Percentiles rank a stretch among this genome's conserved stretches.
Evolutionary conservation across 208 protist genomes (phyloP).

Genomic region (Trypanosomatidae sp.): DNA sequence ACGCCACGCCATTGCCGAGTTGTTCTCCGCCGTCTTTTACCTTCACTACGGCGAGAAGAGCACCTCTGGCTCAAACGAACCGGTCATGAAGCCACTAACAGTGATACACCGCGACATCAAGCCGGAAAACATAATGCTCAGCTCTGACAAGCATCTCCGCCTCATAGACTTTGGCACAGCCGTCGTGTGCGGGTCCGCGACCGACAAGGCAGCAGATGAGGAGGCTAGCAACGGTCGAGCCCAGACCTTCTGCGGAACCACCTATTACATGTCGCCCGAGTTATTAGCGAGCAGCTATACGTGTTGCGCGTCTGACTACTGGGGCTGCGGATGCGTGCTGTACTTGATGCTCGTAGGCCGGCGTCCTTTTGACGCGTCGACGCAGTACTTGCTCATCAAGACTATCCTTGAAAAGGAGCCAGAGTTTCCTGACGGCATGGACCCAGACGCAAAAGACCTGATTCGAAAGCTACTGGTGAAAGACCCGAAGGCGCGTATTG

Average conservation of each 20-base stretch:
- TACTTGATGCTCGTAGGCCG: slow-evolving; percentile 89
- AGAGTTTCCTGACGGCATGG: slow-evolving; percentile 61
- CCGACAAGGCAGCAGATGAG: slow-evolving; percentile 65
- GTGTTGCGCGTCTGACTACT: slow-evolving; percentile 93
- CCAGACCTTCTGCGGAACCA: slow-evolving; percentile 90
- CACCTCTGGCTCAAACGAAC: slow-evolving; percentile 11
- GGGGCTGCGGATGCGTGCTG: slow-evolving; percentile 92
- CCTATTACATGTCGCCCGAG: slow-evolving; percentile 95
- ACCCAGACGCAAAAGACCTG: slow-evolving; percentile 73
- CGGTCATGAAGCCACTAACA: slow-evolving; percentile 34
- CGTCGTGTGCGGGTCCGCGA: slow-evolving; percentile 68
- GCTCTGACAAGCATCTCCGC: slow-evolving; percentile 88
- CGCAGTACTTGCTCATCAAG: slow-evolving; percentile 89
- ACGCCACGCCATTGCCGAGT: slow-evolving; percentile 89
- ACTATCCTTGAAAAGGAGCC: slow-evolving; percentile 86
- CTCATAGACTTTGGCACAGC: slow-evolving; percentile 97
- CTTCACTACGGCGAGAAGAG: slow-evolving; percentile 85
- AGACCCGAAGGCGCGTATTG: slow-evolving; percentile 56
- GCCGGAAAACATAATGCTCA: slow-evolving; percentile 96
- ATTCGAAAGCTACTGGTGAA: slow-evolving; percentile 80
- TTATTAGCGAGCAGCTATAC: slow-evolving; percentile 92
- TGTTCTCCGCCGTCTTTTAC: slow-evolving; percentile 95
- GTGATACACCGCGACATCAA: slow-evolving; percentile 97
- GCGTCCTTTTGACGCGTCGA: slow-evolving; percentile 86
- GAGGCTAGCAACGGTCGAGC: slow-evolving; percentile 57